Conservation (phyloP, 257 asterid genomes). For the Agastache rugosa region DNA sequence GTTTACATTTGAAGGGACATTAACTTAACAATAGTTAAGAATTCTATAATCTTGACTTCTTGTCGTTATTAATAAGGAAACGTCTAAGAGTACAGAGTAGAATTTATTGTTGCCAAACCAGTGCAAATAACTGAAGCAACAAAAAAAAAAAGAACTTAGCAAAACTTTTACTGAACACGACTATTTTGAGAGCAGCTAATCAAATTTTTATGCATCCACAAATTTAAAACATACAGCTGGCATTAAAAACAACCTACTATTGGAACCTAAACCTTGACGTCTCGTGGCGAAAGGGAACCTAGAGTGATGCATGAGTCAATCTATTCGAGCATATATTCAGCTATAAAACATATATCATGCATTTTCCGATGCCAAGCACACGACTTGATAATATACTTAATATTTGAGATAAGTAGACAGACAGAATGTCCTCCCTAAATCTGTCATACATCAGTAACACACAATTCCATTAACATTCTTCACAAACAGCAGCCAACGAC, state of each 20-base stretch:
- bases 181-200: neutral
- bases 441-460: neutral
- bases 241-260: neutral
- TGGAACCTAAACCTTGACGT: neutral
- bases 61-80: conserved; percentile 4
- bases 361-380: conserved; percentile 11
- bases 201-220: neutral
- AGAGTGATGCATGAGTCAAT: neutral
- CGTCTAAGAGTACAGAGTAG: too few relatives aligned
- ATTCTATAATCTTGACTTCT: neutral
- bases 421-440: neutral
- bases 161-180: neutral
- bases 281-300: neutral
- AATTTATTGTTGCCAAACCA: neutral
- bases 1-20: neutral
- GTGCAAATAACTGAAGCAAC: neutral
- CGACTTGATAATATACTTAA: neutral
- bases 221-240: neutral
- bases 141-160: too few relatives aligned
- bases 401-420: neutral
- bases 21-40: neutral
- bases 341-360: neutral
- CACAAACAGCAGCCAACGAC: neutral
- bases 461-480: neutral
- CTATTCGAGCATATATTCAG: neutral